Base-by-base conservation (phyloP, 352 stramenopile genomes). In the Paralagenidium karlingii region DNA sequence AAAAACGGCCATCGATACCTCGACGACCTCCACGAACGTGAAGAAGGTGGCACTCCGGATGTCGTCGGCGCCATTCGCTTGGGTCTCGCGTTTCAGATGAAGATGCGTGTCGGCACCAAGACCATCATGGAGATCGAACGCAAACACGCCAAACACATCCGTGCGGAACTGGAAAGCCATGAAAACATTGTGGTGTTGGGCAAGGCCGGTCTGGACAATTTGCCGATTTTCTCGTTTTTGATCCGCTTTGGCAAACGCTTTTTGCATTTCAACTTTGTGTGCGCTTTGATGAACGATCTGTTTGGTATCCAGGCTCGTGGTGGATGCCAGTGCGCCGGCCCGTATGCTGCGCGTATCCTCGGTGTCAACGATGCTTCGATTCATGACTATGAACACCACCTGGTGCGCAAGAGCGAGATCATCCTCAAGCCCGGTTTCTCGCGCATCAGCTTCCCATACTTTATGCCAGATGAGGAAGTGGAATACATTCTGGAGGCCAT, bases 201-300 rank as follows among this genome's bases (percentile, higher is more conserved):
- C 0, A 49, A 62, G 13, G 50, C 75, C 42, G 53, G 53, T 8
- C 45, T 56, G 16, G 58, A 60, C 10, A 46, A 88, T 22, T 60
- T 98, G n/a, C 91, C 92, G 1, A 94, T 97, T 20, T 94, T 97
- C 53, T 97, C 91, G 2, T 97, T 98, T 44, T 55, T 98, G 9
- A 71, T 98, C 25, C 70, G 74, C 24, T 91, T 70, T 25, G 68
- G 71, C 1, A 55, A 75, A 21, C 49, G 82, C 13, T 98, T 96
- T 57, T 54, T 99, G 27, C 95, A 99, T 58, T 98, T 96, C 65
- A 98, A 98, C 54, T 99, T 97, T 43, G 94, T 98, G 9, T 97
- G 85, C 43, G 88, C 92, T n/a, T 59, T 99, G 34, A 59, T 98
- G 3, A 98, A 98, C 53, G 95, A 99, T 63, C 51, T 99, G 3